Conservation (phyloP, 2,329 filamentous ascomycete species). For the Diplodia scrobiculata region DNA sequence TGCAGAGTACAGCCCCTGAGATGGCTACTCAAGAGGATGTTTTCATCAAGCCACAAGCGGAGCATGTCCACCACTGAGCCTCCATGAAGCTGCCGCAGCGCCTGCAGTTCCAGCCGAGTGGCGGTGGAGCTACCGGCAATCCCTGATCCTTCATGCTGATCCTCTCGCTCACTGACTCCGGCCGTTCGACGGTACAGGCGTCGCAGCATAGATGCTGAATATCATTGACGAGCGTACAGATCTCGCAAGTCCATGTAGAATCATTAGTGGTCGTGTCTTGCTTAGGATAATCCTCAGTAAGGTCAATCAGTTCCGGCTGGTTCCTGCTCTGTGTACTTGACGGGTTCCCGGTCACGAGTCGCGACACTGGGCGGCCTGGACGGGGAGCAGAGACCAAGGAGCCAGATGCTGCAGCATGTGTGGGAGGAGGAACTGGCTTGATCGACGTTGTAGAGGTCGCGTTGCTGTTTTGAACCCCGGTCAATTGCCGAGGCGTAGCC, state of each 20-base stretch:
- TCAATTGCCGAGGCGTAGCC: constrained; percentile 41
- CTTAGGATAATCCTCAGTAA: constrained; percentile 33
- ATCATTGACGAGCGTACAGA: constrained; percentile 65
- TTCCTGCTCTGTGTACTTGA: constrained; percentile 29
- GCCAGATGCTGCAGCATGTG: background rate
- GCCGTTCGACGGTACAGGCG: constrained; percentile 60
- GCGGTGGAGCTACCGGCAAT: constrained; percentile 41
- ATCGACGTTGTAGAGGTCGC: constrained; percentile 7
- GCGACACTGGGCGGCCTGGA: constrained; percentile 41
- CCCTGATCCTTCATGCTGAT: constrained; percentile 36
- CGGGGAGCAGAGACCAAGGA: constrained; percentile 28
- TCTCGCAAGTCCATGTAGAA: constrained; percentile 59
- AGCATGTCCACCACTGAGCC: constrained; percentile 65
- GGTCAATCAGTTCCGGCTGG: constrained; percentile 26
- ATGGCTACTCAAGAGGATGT: constrained; percentile 34
- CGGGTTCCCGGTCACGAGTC: constrained; percentile 37
- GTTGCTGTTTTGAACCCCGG: constrained; percentile 34
- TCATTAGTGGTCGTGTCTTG: constrained; percentile 37
- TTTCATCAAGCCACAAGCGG: constrained; percentile 63
- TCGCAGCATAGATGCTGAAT: constrained; percentile 62
- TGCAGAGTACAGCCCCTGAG: background rate
- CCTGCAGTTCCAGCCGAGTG: constrained; percentile 62
- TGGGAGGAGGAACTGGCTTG: background rate
- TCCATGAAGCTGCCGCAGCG: constrained; percentile 65
- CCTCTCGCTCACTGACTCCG: constrained; percentile 42